phyloP scores from a whole-genome alignment of 495 filamentous ascomycete species.

The Talaromyces adpressus region DNA sequence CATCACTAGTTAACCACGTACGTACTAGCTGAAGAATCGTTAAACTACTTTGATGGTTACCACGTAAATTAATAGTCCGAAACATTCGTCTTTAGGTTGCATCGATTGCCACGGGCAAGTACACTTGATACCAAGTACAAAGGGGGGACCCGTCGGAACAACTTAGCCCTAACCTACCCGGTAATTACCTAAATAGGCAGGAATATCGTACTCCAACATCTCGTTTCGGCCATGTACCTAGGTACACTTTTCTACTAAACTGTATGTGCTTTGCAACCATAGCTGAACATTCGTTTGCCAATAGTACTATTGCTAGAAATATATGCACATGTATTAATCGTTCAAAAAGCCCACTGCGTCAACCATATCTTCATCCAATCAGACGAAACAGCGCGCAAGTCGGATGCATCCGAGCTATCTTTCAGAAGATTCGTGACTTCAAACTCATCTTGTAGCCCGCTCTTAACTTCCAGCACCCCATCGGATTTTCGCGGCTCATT shows the following conservation, averaged over 20 bases:
- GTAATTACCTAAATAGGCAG: slow-evolving; percentile 3
- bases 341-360: slow-evolving; percentile 6
- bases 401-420: slow-evolving; percentile 5
- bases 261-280: too few relatives aligned
- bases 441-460: background rate
- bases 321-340: background rate
- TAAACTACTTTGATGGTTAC: background rate
- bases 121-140: background rate
- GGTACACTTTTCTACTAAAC: too few relatives aligned
- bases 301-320: background rate
- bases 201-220: background rate
- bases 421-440: slow-evolving; percentile 1
- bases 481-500: background rate
- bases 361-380: slow-evolving; percentile 8
- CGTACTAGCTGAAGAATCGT: background rate
- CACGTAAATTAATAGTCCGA: background rate
- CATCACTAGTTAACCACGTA: background rate
- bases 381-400: slow-evolving; percentile 1
- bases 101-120: background rate
- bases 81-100: background rate
- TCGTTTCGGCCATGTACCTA: background rate
- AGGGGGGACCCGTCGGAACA: background rate
- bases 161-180: background rate
- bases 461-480: background rate
- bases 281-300: background rate